A percentile compares a stretch with the other conserved stretches of the same genome.
phyloP scores from a whole-genome alignment of 73 alveolate species.

The Paramecium tetraurelia region DNA sequence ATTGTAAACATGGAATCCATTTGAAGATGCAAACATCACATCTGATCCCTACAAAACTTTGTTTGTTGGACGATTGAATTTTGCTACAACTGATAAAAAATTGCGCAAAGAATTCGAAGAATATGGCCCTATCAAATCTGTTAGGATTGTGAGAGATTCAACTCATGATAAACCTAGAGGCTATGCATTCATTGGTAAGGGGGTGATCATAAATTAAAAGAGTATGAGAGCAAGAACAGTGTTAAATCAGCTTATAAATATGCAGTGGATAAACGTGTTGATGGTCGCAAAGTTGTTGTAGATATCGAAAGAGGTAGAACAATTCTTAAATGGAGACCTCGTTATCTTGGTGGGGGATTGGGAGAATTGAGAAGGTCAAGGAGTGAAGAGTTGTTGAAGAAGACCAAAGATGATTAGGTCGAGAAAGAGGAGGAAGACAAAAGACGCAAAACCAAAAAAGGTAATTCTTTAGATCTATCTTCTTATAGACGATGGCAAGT shows the following conservation, averaged over 20 bases:
- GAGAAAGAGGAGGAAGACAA: neutral
- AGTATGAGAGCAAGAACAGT: slow-evolving; percentile 83
- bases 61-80: slow-evolving; percentile 82
- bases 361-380: slow-evolving; percentile 63
- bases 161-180: slow-evolving; percentile 91
- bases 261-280: slow-evolving; percentile 86
- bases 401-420: neutral
- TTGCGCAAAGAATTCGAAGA: slow-evolving; percentile 84
- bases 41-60: slow-evolving; percentile 88
- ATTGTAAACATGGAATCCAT: slow-evolving; percentile 46
- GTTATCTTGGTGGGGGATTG: slow-evolving; percentile 91
- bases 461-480: neutral
- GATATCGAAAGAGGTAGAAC: slow-evolving; percentile 94
- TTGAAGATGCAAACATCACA: slow-evolving; percentile 33
- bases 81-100: slow-evolving; percentile 79
- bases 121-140: slow-evolving; percentile 87
- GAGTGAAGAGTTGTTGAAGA: slow-evolving; percentile 14
- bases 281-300: slow-evolving; percentile 86
- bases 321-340: slow-evolving; percentile 79
- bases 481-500: neutral
- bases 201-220: slow-evolving; percentile 5
- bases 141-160: slow-evolving; percentile 75
- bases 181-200: slow-evolving; percentile 87
- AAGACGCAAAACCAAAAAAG: neutral
- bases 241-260: slow-evolving; percentile 76